A percentile compares a stretch with the other conserved stretches of the same genome.
These are phyloP conservation scores for Fusarium subglutinans DNA, from an alignment of 2,329 filamentous ascomycete genomes.

Conservation along the genomic window DNA sequence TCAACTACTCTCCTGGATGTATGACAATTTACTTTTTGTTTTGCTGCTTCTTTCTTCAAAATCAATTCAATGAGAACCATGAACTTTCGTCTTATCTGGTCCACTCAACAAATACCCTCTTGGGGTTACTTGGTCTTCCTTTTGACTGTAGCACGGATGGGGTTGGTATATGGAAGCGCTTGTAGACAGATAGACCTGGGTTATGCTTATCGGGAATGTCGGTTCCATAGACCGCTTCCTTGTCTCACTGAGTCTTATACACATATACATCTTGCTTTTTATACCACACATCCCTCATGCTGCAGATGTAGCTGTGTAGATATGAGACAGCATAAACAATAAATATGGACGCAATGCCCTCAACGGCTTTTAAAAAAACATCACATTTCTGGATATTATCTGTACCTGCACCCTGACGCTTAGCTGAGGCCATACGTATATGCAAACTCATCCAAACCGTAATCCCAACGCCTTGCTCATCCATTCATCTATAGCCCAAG, in stretches of 20 bases:
- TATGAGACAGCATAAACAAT: background rate
- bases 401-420: background rate
- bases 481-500: background rate
- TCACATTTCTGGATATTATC: background rate
- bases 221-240: constrained; percentile 7
- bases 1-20: constrained; percentile 37
- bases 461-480: constrained; percentile 17
- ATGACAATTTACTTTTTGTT: constrained; percentile 37
- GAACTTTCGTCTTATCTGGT: constrained; percentile 39
- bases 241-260: constrained; percentile 23
- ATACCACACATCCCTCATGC: constrained; percentile 29
- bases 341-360: background rate
- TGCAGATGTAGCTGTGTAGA: constrained; percentile 25
- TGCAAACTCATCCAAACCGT: background rate
- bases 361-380: background rate
- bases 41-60: constrained; percentile 34
- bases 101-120: constrained; percentile 11
- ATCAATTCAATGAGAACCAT: constrained; percentile 44
- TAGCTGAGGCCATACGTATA: background rate
- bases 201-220: constrained; percentile 13
- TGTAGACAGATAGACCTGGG: constrained; percentile 36
- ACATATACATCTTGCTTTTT: constrained; percentile 29
- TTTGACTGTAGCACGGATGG: constrained; percentile 1
- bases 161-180: constrained; percentile 2
- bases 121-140: constrained; percentile 1